Evolutionary conservation across 192 early-diverging fungal species (phyloP), one percentile per base, ranked within the genome.

Genomic region (Rhizoclosmatium globosum): DNA sequence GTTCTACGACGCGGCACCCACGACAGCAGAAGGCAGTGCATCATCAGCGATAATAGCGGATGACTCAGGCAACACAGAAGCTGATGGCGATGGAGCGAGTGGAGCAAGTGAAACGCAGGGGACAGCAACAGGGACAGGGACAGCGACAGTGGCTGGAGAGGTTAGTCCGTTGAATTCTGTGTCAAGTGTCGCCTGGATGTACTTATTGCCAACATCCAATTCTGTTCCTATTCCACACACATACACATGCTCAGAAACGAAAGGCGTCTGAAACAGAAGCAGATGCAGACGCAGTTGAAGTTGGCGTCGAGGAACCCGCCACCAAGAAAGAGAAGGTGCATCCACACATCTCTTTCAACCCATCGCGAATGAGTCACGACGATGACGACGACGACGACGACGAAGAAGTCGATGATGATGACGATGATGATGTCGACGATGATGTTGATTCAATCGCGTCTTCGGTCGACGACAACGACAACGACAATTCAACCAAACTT

Each of bases 371-470:
- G 56, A 57, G 56, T 57, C 56, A 57, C 56, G 62, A 21, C 62
- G 62, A 64, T 21, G 23, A 21, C 62, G 62, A 21, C 1, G 62
- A 6, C 62, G 41, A 64, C 41, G 23, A 7, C 62, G 62, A 21
- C 62, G 23, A 21, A 6, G 62, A 64, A 6, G 41, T 11, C 62
- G 62, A 23, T 21, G 62, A 7, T 21, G 62, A 7, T 21, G 62
- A 64, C 62, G 62, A 7, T 21, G 62, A 21, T 6, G 62, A 64
- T 21, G 62, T 17, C 62, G 62, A 64, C 62, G 62, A 64, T 21
- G 62, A 41, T 21, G 41, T 64, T 21, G 11, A 11, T 11, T 64
- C 62, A 21, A 6, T 64, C 23, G 62, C 62, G 62, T 64, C 62
- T 6, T 64, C 62, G 11, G 21, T 21, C 62, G 41, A 7, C 62